Percentiles rank a stretch among this genome's conserved stretches.
phyloP scores from a whole-genome alignment of 495 filamentous ascomycete genomes.

The Choiromyces venosus region DNA sequence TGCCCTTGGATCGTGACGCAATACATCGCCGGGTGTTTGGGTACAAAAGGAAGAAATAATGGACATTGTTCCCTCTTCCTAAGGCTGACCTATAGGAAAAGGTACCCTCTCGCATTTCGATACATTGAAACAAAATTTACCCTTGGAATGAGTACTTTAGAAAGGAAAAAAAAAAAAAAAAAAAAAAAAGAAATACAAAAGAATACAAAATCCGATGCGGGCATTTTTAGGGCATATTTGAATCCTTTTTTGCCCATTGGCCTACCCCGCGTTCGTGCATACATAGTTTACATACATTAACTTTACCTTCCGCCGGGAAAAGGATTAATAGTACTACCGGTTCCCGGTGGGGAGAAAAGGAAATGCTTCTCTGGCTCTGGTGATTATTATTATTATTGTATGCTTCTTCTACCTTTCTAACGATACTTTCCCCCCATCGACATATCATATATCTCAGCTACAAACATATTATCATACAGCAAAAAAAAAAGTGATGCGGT shows the following conservation, averaged over 20 bases:
- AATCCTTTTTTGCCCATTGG: background rate
- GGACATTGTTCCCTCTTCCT: background rate
- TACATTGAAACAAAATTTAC: background rate
- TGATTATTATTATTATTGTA: background rate
- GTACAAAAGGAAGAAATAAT: background rate
- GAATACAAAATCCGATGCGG: background rate
- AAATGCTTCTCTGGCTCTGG: background rate
- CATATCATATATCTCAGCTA: conserved; percentile 2
- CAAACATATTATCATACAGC: background rate
- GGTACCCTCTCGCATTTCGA: background rate
- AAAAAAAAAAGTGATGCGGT: background rate
- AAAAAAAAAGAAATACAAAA: background rate
- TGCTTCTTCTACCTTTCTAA: background rate
- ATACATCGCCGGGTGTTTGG: conserved; percentile 1
- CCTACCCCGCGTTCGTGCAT: background rate
- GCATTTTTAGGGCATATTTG: background rate
- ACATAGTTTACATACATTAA: background rate
- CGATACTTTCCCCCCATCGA: background rate
- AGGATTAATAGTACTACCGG: background rate
- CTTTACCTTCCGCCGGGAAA: background rate
- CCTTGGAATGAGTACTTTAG: background rate
- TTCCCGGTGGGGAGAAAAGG: background rate
- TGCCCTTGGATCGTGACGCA: conserved; percentile 1
- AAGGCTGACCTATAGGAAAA: background rate
- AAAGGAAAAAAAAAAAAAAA: background rate